A percentile compares a stretch with the other conserved stretches of the same genome.
Evolutionary conservation across 768 basidiomycete genomes (phyloP).

Genomic region (Clitopilus passeckerianus): DNA sequence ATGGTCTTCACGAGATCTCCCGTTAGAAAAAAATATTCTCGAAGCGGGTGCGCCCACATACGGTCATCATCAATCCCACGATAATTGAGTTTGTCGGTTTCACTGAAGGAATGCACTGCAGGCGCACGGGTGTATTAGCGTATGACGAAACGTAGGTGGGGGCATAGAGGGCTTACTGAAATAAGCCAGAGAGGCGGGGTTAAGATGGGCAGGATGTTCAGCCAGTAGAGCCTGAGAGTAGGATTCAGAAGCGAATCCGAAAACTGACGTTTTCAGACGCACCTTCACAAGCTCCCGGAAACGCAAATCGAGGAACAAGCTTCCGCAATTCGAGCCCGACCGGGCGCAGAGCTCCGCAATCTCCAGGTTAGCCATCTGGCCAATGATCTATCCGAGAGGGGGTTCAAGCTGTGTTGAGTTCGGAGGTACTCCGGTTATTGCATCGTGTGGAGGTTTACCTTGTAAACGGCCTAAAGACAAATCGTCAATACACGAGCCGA

Average conservation of each 20-base stretch:
- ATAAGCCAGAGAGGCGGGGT: constrained; percentile 76
- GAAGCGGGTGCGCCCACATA: constrained; percentile 22
- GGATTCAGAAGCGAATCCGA: constrained; percentile 1
- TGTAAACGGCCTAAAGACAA: constrained; percentile 46
- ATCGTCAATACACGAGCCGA: constrained; percentile 17
- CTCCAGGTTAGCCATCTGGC: constrained; percentile 75
- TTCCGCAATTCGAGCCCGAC: constrained; percentile 84
- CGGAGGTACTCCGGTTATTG: constrained; percentile 1
- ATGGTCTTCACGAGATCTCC: constrained; percentile 42
- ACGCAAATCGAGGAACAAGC: constrained; percentile 81
- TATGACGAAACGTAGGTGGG: constrained; percentile 1
- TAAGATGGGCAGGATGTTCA: constrained; percentile 85
- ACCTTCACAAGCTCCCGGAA: constrained; percentile 79
- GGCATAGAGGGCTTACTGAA: constrained; percentile 45
- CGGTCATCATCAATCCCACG: constrained; percentile 72
- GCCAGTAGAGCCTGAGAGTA: constrained; percentile 45
- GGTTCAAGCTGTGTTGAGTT: constrained; percentile 1
- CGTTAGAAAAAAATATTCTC: neutral
- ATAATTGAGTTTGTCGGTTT: constrained; percentile 82
- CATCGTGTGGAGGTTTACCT: constrained; percentile 24
- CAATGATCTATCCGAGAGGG: constrained; percentile 53
- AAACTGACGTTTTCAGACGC: constrained; percentile 3
- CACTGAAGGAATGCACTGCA: constrained; percentile 79
- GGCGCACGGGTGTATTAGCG: constrained; percentile 2
- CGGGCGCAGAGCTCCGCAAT: constrained; percentile 89